Base-by-base conservation (phyloP, 2,329 filamentous ascomycete genomes). In the Colletotrichum australisinense region DNA sequence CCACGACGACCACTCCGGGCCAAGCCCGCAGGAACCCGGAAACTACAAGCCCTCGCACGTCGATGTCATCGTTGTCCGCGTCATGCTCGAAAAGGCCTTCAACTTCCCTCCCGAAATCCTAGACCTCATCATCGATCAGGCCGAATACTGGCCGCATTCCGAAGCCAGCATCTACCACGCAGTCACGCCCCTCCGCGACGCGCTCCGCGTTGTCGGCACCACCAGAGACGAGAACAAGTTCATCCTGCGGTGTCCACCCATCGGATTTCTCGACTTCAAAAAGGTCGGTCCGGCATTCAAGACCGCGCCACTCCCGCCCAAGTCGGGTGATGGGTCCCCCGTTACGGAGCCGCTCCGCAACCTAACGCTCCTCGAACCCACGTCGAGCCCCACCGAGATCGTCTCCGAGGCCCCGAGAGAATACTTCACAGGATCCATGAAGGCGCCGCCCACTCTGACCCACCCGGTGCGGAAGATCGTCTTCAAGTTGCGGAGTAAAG, bases 131-230 rank as follows among this genome's bases (percentile, higher is more conserved):
- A 80, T 92, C 67, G 90, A 93, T 76, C 78, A 83, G 32, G 91
- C 90, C 67, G 90, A 92, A 79, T 92, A 92, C 79, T 93, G 91
- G 90, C 87, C 86, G 16, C 87, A 87, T 75, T 86, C 86, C 58
- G 75, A 62, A 63, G 83, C 80, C 26, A 78, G 78, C 32, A 75
- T 83, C 14, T 75, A 83, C 22, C 82, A 75, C 55, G 59, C 57
- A 4, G 64, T 63, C 4, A 60, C 24, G 0, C 14, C 6, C 14
- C 76, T 80, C 5, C 74, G 72, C 5, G 62, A 67, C 22, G 56
- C 74, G 5, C 52, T 82, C 2, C 63, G 67, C 1, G 76, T 84
- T 11, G 46, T 26, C 2, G 82, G 79, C 2, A 60, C 64, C 4
- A 77, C 76, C 11, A 19, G 60, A 0, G 22, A 49, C 2, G 79